Base-by-base conservation (phyloP, 495 filamentous ascomycete genomes). In the Ascobolus immersus region DNA sequence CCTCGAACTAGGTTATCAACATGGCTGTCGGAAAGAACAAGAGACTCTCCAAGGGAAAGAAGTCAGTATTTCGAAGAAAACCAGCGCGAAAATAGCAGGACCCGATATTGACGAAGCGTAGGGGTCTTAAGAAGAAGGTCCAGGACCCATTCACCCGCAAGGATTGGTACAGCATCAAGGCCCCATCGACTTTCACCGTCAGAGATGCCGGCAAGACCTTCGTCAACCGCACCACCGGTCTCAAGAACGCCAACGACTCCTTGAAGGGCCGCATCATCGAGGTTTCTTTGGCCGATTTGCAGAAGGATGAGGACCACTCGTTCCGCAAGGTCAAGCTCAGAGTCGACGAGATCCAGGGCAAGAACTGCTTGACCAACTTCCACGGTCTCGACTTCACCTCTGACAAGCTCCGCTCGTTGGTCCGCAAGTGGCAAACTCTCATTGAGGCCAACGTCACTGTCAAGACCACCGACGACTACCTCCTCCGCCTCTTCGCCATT, bases 291-390 rank as follows among this genome's bases (percentile, higher is more conserved):
- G 86, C 86, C 48, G 89, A 96, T 59, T 71, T 96, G 24, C 86
- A 94, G 63, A 94, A 92, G 60, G 86, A 96, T 54, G 86, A 96
- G 67, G 86, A 94, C 60, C 86, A 96, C 56, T 66, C 84, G 34
- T 94, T 94, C 73, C 79, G 86, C 62, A 96, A 96, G 69, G 65
- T 96, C 57, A 93, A 93, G 72, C 77, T 96, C 50, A 71, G 86
- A 39, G 78, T 96, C 47, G 86, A 96, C 51, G 86, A 96, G 60
- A 72, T 96, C 39, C 86, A 96, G 60, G 86, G 86, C 63, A 93
- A 92, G 70, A 96, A 92, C 71, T 96, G 86, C 61, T 66, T 96
- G 48, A 96, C 86, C 63, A 94, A 94, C 69, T 96, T 96, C 74
- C 84, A 96, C 66, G 86, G 86, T 46, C 69, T 96, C 55, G 86